Percentiles rank a stretch among this genome's conserved stretches.
Conservation (phyloP, 106 monocot genomes). For the Dioscorea zingiberensis region DNA sequence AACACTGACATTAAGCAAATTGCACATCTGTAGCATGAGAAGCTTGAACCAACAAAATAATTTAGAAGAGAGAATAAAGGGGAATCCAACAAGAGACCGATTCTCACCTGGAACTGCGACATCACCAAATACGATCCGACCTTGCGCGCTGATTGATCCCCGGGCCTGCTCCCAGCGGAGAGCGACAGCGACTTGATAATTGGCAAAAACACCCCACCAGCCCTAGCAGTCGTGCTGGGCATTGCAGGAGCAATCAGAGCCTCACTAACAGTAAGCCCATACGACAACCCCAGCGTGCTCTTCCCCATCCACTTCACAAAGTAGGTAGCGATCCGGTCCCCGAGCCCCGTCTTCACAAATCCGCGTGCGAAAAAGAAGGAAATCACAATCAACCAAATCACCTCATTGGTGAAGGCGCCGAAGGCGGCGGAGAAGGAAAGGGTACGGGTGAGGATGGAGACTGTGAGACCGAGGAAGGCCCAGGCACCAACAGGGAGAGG, state of each 20-base stretch:
- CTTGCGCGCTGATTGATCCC: conserved; percentile 57
- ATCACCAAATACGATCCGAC: conserved; percentile 75
- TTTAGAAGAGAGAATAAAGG: neutral
- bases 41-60: neutral
- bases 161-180: conserved; percentile 70
- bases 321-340: conserved; percentile 76
- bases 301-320: conserved; percentile 91
- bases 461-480: conserved; percentile 79
- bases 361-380: conserved; percentile 97
- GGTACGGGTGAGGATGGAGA: conserved; percentile 50
- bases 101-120: conserved; percentile 84
- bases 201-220: conserved; percentile 86
- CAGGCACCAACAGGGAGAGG: conserved; percentile 93
- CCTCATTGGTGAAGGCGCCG: conserved; percentile 75
- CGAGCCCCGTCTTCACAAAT: conserved; percentile 92
- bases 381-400: conserved; percentile 93
- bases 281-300: conserved; percentile 83
- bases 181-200: conserved; percentile 86
- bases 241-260: conserved; percentile 85
- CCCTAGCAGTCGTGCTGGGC: conserved; percentile 94
- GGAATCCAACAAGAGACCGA: neutral
- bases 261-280: conserved; percentile 80
- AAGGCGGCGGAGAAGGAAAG: conserved; percentile 76
- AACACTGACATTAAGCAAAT: too few species aligned
- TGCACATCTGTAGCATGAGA: too few species aligned